Conservation (phyloP, 257 asterid genomes). For the Eustoma russellianum region DNA sequence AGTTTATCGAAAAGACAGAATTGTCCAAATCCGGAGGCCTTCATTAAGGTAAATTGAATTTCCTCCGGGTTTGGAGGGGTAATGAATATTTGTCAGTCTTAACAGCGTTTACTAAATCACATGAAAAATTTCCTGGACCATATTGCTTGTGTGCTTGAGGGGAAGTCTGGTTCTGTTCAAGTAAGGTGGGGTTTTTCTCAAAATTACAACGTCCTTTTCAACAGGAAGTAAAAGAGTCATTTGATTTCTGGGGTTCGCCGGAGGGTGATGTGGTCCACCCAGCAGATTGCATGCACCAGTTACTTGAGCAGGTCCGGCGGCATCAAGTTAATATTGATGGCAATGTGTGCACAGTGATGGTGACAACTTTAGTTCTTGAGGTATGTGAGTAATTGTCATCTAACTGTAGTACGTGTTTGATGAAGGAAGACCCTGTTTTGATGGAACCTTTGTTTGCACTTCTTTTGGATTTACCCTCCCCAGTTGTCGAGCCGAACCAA, state of each 20-base stretch:
- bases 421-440: no score
- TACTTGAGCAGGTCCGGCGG: conserved; percentile 85
- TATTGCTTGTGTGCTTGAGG: no score
- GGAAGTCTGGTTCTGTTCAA: no score
- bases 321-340: conserved; percentile 95
- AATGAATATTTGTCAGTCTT: neutral
- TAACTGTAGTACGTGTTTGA: no score
- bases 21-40: conserved; percentile 30
- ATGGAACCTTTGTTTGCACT: no score
- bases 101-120: no score
- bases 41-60: conserved; percentile 20
- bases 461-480: no score
- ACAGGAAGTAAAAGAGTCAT: conserved; percentile 79
- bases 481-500: no score
- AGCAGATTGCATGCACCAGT: conserved; percentile 82
- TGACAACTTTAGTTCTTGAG: conserved; percentile 89
- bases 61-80: neutral
- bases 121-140: no score
- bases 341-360: conserved; percentile 93
- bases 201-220: neutral
- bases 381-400: conserved; percentile 19
- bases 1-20: conserved; percentile 31
- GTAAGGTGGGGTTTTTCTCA: neutral
- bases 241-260: conserved; percentile 86
- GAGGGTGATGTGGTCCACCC: conserved; percentile 91